Conservation (phyloP, 2,329 filamentous ascomycete genomes). For the Arachnomyces sp. region DNA sequence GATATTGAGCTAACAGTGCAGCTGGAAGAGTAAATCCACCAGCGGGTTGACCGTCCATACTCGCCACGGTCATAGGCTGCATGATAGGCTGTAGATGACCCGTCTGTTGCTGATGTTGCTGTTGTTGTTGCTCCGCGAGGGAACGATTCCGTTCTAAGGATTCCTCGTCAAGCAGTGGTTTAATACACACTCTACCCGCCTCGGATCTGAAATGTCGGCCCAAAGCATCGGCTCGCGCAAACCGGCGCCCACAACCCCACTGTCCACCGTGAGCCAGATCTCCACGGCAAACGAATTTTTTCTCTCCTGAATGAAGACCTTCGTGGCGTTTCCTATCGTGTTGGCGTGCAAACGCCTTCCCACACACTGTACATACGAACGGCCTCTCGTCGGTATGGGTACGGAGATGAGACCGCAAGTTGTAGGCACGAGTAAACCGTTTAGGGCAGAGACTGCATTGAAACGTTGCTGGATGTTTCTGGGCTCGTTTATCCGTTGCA, state of each 20-base stretch:
- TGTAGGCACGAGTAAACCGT: conserved; percentile 92
- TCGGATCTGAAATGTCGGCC: conserved; percentile 93
- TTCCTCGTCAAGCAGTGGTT: conserved; percentile 93
- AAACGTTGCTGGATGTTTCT: conserved; percentile 97
- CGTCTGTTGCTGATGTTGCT: conserved; percentile 51
- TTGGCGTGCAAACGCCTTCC: conserved; percentile 93
- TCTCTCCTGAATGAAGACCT: conserved; percentile 90
- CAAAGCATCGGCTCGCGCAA: conserved; percentile 89
- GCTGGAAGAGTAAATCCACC: conserved; percentile 71
- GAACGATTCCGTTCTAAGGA: conserved; percentile 69
- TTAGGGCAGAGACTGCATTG: conserved; percentile 92
- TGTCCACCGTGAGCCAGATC: conserved; percentile 73
- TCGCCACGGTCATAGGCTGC: conserved; percentile 54
- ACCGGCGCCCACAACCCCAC: conserved; percentile 90
- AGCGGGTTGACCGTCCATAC: conserved; percentile 48
- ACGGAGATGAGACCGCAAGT: conserved; percentile 85
- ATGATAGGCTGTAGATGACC: conserved; percentile 52
- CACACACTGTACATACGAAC: conserved; percentile 93
- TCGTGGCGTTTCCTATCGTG: conserved; percentile 97
- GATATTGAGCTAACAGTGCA: conserved; percentile 84
- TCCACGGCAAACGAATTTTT: conserved; percentile 96
- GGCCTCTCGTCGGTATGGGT: conserved; percentile 96
- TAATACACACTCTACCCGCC: conserved; percentile 92
- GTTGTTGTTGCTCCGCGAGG: conserved; percentile 65
- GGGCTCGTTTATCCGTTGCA: conserved; percentile 66